phyloP scores from a whole-genome alignment of 768 basidiomycete genomes.

The Amanita fuliginea region DNA sequence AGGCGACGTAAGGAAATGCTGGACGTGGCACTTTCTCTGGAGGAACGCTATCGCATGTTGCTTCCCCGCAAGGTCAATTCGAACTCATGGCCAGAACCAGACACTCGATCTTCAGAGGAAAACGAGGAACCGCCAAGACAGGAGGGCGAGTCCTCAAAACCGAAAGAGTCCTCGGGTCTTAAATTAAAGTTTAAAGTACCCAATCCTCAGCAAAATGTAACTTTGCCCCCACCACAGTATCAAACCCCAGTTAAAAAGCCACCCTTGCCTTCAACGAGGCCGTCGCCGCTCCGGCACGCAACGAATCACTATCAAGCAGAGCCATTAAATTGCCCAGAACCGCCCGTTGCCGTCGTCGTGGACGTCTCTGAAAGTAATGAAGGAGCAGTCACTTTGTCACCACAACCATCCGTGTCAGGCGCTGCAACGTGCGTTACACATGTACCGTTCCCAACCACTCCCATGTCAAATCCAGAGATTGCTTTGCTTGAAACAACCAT shows the following conservation, averaged over 20 bases:
- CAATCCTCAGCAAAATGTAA: neutral
- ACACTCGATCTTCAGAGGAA: conserved; percentile 1
- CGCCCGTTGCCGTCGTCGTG: neutral
- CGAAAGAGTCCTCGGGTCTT: neutral
- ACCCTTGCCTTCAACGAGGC: conserved; percentile 11
- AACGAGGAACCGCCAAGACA: conserved; percentile 1
- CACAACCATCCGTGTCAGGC: neutral
- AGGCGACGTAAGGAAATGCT: conserved; percentile 67
- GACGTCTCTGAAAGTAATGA: neutral
- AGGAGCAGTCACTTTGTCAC: neutral
- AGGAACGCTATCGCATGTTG: conserved; percentile 65
- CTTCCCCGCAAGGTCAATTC: conserved; percentile 30
- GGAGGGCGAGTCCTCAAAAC: neutral
- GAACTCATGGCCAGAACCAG: neutral
- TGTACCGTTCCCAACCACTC: conserved; percentile 9
- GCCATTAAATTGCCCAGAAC: neutral
- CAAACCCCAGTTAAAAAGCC: conserved; percentile 15
- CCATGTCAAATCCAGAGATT: conserved; percentile 20
- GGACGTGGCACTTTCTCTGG: conserved; percentile 50
- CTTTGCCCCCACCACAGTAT: conserved; percentile 10
- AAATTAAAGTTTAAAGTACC: conserved; percentile 5
- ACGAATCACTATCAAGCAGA: conserved; percentile 1
- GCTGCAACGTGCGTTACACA: neutral
- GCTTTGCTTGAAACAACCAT: conserved; percentile 9
- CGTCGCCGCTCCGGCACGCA: conserved; percentile 5